Evolutionary conservation across 164 flowering plant genomes (phyloP).

Genomic region (Piper betle): DNA sequence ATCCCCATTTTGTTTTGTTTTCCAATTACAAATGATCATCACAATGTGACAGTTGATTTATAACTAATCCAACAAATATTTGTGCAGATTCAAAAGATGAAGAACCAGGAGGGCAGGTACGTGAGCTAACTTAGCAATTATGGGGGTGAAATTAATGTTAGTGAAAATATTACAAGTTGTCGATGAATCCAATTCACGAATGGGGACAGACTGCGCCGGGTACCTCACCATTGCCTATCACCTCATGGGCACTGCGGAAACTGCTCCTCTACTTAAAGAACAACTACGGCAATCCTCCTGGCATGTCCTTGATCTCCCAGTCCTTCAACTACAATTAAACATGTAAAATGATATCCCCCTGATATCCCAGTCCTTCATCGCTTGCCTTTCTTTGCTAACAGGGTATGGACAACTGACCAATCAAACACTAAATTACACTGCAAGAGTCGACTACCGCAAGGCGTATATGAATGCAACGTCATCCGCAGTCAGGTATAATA

Average conservation of each 20-base stretch:
- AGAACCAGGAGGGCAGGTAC: slow-evolving; percentile 4
- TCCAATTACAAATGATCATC: no score
- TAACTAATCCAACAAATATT: no score
- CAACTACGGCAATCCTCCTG: slow-evolving; percentile 19
- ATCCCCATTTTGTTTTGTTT: neutral
- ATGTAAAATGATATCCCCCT: no score
- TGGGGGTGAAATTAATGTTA: neutral
- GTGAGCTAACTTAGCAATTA: neutral
- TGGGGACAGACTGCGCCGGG: slow-evolving; percentile 3
- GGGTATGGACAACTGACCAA: slow-evolving; percentile 7
- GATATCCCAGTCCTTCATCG: no score
- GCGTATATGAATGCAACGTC: slow-evolving; percentile 10
- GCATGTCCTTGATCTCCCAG: no score
- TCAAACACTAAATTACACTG: slow-evolving; percentile 17
- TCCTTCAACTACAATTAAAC: no score
- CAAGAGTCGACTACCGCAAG: slow-evolving; percentile 8
- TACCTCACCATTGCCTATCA: neutral
- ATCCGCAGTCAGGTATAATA: slow-evolving; percentile 26
- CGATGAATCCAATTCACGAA: no score
- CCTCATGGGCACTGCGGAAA: slow-evolving; percentile 9
- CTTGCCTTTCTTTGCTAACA: no score
- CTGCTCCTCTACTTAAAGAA: slow-evolving; percentile 14
- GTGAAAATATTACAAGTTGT: no score
- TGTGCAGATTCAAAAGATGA: slow-evolving; percentile 4
- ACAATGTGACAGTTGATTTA: neutral